phyloP scores from a whole-genome alignment of 305 asterid genomes.

The Stenogyne calaminthoides region DNA sequence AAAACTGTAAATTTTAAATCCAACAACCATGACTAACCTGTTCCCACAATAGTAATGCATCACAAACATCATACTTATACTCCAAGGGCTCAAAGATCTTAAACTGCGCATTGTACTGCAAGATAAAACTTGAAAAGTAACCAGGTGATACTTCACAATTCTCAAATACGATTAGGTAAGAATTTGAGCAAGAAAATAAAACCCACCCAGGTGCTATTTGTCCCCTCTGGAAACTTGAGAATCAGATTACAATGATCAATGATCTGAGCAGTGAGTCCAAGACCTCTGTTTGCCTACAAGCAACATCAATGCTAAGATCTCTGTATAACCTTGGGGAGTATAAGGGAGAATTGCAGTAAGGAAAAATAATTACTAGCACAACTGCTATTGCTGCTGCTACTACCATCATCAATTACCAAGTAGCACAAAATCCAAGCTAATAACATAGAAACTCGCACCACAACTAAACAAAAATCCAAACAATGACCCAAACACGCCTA shows the following conservation, averaged over 20 bases:
- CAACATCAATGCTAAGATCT: constrained; percentile 25
- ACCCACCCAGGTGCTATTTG: constrained; percentile 96
- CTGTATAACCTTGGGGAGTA: background rate
- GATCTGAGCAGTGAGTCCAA: constrained; percentile 85
- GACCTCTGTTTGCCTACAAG: constrained; percentile 86
- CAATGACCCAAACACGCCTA: background rate
- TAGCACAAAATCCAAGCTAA: constrained; percentile 13
- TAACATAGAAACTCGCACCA: background rate
- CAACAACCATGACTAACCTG: constrained; percentile 54
- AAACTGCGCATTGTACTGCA: constrained; percentile 89
- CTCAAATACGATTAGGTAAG: background rate
- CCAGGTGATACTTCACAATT: constrained; percentile 5
- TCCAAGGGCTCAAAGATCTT: constrained; percentile 90
- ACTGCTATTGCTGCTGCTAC: constrained; percentile 2
- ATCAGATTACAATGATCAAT: constrained; percentile 87
- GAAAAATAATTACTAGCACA: background rate
- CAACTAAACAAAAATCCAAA: background rate
- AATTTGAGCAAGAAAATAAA: constrained; percentile 22
- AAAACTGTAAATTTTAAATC: constrained; percentile 17
- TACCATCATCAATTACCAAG: background rate
- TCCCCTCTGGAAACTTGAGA: constrained; percentile 91
- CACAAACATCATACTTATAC: constrained; percentile 87
- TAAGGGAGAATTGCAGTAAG: background rate
- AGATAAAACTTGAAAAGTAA: constrained; percentile 19
- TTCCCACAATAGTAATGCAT: constrained; percentile 91